Conservation (phyloP, 495 filamentous ascomycete genomes). For the Neurospora sp. region DNA sequence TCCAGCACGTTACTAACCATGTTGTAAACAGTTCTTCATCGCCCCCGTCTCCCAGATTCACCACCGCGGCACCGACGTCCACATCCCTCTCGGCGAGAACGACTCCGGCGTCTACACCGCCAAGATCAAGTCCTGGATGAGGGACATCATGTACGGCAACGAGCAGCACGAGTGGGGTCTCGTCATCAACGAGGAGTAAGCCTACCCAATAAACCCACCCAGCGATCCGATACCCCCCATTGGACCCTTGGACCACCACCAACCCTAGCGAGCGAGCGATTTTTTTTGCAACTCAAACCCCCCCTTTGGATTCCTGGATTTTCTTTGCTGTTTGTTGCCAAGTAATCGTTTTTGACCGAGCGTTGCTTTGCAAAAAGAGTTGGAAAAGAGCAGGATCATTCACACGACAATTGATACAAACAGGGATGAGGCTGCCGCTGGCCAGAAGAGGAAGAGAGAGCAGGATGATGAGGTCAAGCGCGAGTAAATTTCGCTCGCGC, state of each 20-base stretch:
- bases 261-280: not conserved
- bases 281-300: not conserved
- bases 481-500: not conserved
- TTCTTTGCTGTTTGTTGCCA: not conserved
- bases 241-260: not conserved
- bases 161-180: conserved; percentile 72
- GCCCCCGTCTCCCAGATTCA: conserved; percentile 63
- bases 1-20: not conserved
- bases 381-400: not conserved
- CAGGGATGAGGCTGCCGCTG: not conserved
- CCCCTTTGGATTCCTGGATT: not conserved
- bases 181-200: conserved; percentile 51
- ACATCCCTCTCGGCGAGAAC: conserved; percentile 48
- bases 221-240: not conserved
- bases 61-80: conserved; percentile 58
- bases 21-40: conserved; percentile 59
- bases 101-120: conserved; percentile 54
- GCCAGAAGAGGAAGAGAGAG: not conserved
- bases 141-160: conserved; percentile 79
- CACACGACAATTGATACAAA: not conserved
- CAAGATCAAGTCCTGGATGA: conserved; percentile 67
- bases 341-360: not conserved
- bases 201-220: conserved; percentile 3
- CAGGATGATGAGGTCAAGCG: not conserved
- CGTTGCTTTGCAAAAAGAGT: not conserved